These are phyloP conservation scores for Fusarium sp. DNA, from an alignment of 2,329 filamentous ascomycete species.

Conservation along the genomic window DNA sequence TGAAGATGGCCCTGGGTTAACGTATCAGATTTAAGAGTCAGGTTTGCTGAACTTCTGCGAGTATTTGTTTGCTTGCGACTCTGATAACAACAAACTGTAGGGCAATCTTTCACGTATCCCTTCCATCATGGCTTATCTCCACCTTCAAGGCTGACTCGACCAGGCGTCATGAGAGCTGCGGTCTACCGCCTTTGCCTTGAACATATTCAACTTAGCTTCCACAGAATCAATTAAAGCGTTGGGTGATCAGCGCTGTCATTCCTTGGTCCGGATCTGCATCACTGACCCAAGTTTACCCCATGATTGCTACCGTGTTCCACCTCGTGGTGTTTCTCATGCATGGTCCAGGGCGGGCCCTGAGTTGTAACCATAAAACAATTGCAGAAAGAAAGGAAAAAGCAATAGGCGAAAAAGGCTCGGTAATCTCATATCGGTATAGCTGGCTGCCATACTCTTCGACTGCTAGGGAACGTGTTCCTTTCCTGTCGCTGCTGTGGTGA, in stretches of 20 bases:
- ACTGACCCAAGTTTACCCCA: slow-evolving; percentile 18
- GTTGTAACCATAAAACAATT: background rate
- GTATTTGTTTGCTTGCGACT: too few relatives aligned
- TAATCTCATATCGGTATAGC: background rate
- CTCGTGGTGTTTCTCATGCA: slow-evolving; percentile 7
- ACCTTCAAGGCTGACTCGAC: background rate
- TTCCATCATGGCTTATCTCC: background rate
- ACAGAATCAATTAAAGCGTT: background rate
- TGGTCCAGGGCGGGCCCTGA: background rate
- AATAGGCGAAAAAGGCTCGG: background rate
- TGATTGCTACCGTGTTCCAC: slow-evolving; percentile 28
- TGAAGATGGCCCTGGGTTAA: background rate
- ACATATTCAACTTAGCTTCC: background rate
- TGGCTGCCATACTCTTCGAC: background rate
- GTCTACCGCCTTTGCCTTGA: background rate
- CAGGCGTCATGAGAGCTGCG: background rate
- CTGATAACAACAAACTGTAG: background rate
- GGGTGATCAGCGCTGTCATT: slow-evolving; percentile 35
- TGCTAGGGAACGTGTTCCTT: slow-evolving; percentile 1
- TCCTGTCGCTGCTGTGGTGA: background rate
- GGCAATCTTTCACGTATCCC: background rate
- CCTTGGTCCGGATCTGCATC: slow-evolving; percentile 13
- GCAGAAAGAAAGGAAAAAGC: background rate
- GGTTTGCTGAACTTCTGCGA: too few relatives aligned
- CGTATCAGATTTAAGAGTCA: background rate